A percentile compares a stretch with the other conserved stretches of the same genome.
These are phyloP conservation scores for Candida suzukii DNA, from an alignment of 805 yeast genomes.

Conservation along the genomic window DNA sequence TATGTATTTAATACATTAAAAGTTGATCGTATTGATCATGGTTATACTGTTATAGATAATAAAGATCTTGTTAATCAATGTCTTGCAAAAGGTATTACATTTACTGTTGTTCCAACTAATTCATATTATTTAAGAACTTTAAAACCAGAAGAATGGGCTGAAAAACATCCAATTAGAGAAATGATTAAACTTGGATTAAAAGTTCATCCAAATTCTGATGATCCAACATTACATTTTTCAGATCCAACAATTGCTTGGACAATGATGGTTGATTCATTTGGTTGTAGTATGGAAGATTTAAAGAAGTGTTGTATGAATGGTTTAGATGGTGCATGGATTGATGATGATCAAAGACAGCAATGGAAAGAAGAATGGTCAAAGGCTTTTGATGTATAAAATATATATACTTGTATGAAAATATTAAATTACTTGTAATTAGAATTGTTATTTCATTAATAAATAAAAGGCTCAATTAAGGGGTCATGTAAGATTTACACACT, in stretches of 20 bases:
- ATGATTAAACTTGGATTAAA: slow-evolving; percentile 20
- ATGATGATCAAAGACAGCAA: slow-evolving; percentile 9
- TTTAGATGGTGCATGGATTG: slow-evolving; percentile 23
- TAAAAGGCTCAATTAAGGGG: too few species aligned
- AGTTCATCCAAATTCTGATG: slow-evolving; percentile 26
- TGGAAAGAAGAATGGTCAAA: slow-evolving; percentile 12
- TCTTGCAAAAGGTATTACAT: slow-evolving; percentile 9
- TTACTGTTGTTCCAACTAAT: slow-evolving; percentile 27
- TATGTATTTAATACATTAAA: slow-evolving; percentile 16
- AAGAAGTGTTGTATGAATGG: slow-evolving; percentile 17
- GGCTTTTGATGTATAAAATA: slow-evolving; percentile 7
- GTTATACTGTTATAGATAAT: slow-evolving; percentile 23
- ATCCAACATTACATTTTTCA: slow-evolving; percentile 23
- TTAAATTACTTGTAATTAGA: too few species aligned
- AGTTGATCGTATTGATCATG: slow-evolving; percentile 24
- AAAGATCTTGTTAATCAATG: slow-evolving; percentile 16
- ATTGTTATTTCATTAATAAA: too few species aligned
- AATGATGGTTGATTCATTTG: slow-evolving; percentile 26
- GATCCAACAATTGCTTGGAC: slow-evolving; percentile 23
- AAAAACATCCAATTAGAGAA: slow-evolving; percentile 22
- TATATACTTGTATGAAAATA: too few species aligned
- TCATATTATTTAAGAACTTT: slow-evolving; percentile 23
- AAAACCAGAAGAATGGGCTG: slow-evolving; percentile 23
- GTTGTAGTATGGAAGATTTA: slow-evolving; percentile 15
- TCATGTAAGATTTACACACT: too few species aligned